These are phyloP conservation scores for Verticillium nubilum DNA, from an alignment of 2,329 filamentous ascomycete species.

Conservation along the genomic window DNA sequence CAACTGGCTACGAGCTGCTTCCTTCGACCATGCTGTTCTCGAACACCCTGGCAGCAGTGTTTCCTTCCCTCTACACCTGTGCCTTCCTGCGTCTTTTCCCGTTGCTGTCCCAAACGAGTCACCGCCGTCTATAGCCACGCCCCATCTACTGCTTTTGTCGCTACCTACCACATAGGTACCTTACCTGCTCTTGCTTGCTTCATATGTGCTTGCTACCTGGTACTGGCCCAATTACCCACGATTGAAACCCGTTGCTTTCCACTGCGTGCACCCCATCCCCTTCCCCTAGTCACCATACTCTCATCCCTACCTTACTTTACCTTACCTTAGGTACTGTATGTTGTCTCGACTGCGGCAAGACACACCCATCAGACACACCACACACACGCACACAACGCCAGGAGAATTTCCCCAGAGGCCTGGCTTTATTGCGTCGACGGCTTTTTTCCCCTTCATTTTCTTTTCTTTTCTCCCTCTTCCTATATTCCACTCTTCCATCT, in stretches of 20 bases:
- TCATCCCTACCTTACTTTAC: neutral
- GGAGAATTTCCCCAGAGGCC: neutral
- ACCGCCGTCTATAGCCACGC: neutral
- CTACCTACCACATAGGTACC: too few species aligned
- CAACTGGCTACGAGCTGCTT: neutral
- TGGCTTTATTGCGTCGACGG: neutral
- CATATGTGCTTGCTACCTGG: neutral
- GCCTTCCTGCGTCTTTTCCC: neutral
- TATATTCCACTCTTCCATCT: neutral
- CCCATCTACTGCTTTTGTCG: neutral
- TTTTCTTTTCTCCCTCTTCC: neutral
- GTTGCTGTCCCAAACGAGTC: neutral
- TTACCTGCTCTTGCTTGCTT: neutral
- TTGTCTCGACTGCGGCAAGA: neutral
- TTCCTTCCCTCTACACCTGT: neutral
- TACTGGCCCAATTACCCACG: neutral
- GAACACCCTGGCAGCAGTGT: neutral
- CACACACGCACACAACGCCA: neutral
- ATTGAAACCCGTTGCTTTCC: neutral
- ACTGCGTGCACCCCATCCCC: neutral
- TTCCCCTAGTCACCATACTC: neutral
- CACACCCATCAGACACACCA: neutral
- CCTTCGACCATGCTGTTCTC: neutral
- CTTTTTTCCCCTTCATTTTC: neutral
- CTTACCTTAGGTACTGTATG: too few species aligned